Conservation (phyloP, 2,329 filamentous ascomycete species). For the Pseudocercospora cruenta region DNA sequence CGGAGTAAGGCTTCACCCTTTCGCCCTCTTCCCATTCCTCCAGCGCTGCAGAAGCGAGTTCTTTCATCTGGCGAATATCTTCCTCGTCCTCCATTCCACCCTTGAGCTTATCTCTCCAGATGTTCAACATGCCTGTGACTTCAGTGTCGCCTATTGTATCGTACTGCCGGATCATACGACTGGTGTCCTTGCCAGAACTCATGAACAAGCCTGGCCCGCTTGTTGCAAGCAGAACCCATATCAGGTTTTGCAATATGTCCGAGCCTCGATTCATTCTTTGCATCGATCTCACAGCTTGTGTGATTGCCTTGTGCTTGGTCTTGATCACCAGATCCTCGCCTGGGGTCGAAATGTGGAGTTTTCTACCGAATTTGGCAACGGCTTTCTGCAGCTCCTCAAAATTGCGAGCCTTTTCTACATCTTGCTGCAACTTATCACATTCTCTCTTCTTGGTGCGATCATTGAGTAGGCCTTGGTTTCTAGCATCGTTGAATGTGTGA, state of each 20-base stretch:
- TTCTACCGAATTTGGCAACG: slow-evolving; percentile 32
- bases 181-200: slow-evolving; percentile 42
- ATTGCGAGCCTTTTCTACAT: slow-evolving; percentile 27
- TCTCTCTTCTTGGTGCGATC: slow-evolving; percentile 32
- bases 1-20: slow-evolving; percentile 11
- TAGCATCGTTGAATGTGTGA: slow-evolving; percentile 15
- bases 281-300: slow-evolving; percentile 31
- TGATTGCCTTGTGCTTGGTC: slow-evolving; percentile 28
- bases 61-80: slow-evolving; percentile 34
- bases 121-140: slow-evolving; percentile 30
- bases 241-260: slow-evolving; percentile 40
- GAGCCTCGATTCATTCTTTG: slow-evolving; percentile 32
- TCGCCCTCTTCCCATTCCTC: slow-evolving; percentile 22
- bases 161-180: slow-evolving; percentile 40
- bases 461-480: slow-evolving; percentile 26
- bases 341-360: slow-evolving; percentile 33
- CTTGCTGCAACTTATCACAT: slow-evolving; percentile 33
- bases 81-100: slow-evolving; percentile 30
- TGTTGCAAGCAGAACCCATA: slow-evolving; percentile 39
- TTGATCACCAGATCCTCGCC: slow-evolving; percentile 17
- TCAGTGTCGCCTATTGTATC: slow-evolving; percentile 30
- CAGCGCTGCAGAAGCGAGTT: slow-evolving; percentile 30
- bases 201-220: slow-evolving; percentile 36
- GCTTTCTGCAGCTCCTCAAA: slow-evolving; percentile 31
- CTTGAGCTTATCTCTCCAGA: slow-evolving; percentile 38